phyloP scores from a whole-genome alignment of 805 yeast genomes.

The Candida tibetensis region DNA sequence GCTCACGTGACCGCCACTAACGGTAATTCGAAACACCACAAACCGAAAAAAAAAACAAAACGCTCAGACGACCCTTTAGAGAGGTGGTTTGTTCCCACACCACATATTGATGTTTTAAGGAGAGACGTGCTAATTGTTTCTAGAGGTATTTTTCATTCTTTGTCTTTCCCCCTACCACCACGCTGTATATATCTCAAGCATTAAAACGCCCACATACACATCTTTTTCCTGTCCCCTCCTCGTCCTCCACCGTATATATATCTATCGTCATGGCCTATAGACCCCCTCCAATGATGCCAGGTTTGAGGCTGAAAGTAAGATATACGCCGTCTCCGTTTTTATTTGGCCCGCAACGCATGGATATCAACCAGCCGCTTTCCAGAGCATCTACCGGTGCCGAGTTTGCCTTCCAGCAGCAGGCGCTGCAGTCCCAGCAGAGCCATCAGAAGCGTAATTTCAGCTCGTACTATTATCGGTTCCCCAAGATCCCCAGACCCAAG shows the following conservation, averaged over 20 bases:
- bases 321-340: constrained; percentile 25
- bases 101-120: no score
- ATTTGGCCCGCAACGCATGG: constrained; percentile 37
- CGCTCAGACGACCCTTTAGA: no score
- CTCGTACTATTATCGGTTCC: constrained; percentile 42
- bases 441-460: constrained; percentile 19
- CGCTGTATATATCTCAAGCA: no score
- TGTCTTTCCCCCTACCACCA: no score
- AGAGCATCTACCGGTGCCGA: constrained; percentile 39
- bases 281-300: constrained; percentile 16
- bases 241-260: no score
- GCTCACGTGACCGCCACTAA: no score
- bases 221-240: background rate
- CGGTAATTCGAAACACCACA: no score
- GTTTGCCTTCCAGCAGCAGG: constrained; percentile 20
- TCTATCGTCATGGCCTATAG: constrained; percentile 17
- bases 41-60: no score
- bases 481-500: constrained; percentile 57
- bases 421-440: constrained; percentile 11
- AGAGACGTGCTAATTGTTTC: no score
- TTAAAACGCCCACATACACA: background rate
- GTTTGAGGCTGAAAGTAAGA: constrained; percentile 16
- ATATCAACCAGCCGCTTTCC: constrained; percentile 42
- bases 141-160: no score
- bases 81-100: no score